A percentile compares a stretch with the other conserved stretches of the same genome.
These are phyloP conservation scores for Plasmodium reichenowi DNA, from an alignment of 169 alveolate genomes.

Conservation along the genomic window DNA sequence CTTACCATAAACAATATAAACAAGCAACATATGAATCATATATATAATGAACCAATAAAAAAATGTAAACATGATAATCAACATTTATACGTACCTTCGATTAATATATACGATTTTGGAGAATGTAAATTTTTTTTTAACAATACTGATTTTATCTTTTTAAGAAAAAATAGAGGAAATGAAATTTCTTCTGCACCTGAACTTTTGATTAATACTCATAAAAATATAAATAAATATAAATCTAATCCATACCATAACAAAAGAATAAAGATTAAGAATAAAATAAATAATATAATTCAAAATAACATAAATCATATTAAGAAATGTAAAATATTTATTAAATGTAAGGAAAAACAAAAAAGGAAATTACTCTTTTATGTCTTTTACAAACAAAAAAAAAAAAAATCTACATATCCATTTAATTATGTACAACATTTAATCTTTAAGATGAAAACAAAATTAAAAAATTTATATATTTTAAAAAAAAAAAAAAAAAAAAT, in stretches of 20 bases:
- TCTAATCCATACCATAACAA: neutral
- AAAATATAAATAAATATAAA: neutral
- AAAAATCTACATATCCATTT: neutral
- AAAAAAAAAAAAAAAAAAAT: slow-evolving; percentile 35
- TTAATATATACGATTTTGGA: slow-evolving; percentile 68
- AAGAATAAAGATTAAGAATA: neutral
- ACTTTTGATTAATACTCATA: slow-evolving; percentile 3
- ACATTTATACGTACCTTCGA: slow-evolving; percentile 8
- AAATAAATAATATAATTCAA: neutral
- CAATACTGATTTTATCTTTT: slow-evolving; percentile 50
- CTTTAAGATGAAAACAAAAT: slow-evolving; percentile 10
- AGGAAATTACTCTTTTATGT: neutral
- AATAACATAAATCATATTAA: neutral
- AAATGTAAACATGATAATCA: neutral
- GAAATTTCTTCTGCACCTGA: slow-evolving; percentile 64
- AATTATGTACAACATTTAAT: slow-evolving; percentile 1
- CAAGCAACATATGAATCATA: too few species aligned
- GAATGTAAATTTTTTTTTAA: slow-evolving; percentile 65
- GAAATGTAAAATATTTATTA: neutral
- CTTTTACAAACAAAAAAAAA: neutral
- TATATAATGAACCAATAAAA: neutral
- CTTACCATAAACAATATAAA: too few species aligned
- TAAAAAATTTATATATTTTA: slow-evolving; percentile 9
- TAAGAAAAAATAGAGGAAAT: slow-evolving; percentile 57
- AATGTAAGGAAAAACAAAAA: neutral